Percentiles rank a stretch among this genome's conserved stretches.
phyloP scores from a whole-genome alignment of 176 grass and related monocot genomes.

The Juncus inflexus region DNA sequence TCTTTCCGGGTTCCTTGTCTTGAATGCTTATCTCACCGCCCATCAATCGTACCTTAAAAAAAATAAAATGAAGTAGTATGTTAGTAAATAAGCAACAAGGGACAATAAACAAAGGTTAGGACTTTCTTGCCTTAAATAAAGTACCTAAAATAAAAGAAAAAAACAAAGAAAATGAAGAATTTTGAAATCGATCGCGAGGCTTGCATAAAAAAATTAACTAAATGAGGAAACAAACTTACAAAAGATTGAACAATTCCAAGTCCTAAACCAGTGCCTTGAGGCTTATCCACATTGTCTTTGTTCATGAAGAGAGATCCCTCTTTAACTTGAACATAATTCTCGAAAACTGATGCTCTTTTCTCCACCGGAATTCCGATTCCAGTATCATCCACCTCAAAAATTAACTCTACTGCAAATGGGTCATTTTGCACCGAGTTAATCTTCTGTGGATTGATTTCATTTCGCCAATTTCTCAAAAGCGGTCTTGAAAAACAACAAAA shows the following conservation, averaged over 20 bases:
- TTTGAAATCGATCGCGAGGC: neutral
- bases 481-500: constrained; percentile 8
- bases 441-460: neutral
- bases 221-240: constrained; percentile 29
- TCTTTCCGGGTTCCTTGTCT: constrained; percentile 49
- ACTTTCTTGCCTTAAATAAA: too few relatives aligned
- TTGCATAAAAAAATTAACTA: too few relatives aligned
- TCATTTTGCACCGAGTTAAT: constrained; percentile 28
- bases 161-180: constrained; percentile 7
- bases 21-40: constrained; percentile 77
- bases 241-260: constrained; percentile 92
- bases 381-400: constrained; percentile 73
- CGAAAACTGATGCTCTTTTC: constrained; percentile 63
- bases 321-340: constrained; percentile 80
- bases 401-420: constrained; percentile 39
- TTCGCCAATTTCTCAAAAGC: neutral
- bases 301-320: too few relatives aligned
- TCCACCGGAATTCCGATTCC: constrained; percentile 66
- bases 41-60: constrained; percentile 68
- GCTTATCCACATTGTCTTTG: constrained; percentile 23
- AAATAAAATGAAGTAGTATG: too few relatives aligned
- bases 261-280: constrained; percentile 74
- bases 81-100: too few relatives aligned
- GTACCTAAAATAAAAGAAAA: neutral
- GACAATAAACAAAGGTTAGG: too few relatives aligned